Evolutionary conservation across 176 grass and related monocot genomes (phyloP), one percentile per base, ranked within the genome.

Genomic region (Carex cristatella): DNA sequence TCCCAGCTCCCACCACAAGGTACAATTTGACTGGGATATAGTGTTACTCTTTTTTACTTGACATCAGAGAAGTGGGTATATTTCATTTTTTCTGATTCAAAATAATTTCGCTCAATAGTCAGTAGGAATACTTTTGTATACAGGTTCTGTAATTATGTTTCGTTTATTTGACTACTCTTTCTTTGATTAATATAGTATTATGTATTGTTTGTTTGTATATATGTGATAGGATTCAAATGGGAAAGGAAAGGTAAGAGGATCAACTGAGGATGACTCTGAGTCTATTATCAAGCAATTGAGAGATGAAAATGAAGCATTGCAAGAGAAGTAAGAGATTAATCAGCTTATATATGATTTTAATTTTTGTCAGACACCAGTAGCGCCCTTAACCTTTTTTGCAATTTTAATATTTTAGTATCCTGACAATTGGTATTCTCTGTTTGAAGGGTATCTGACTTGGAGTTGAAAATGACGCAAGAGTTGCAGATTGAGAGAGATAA

Each of bases 291-390:
- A 89, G 78, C 7, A 92, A 81, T 79, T 98, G 69, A 94, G 84
- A 87, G 91, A 89, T 86, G 91, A 95, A 91, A 95, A 95, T 56
- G 76, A 79, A 28, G 86, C 75, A 58, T 85, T 98, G 61, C 88
- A 95, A 84, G 90, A 94, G 87, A 95, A 91, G 95, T 95, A 91
- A 82, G 61, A 87, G 18, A 15, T 38, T 70, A 19, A 8, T 65
- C 27, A 65, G 81, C 83, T 61, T 69, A 23, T 60, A 53, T 49
- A 65, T 60, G 9, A 79, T 3, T 84, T 83, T 80, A 40, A 73
- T 90, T 63, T 88, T 4, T 68, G 42, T 48, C 71, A 78, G 54
- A 53, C 13, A 10, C 51, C 67, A 5, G 30, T 79, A 16, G 61
- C 31, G 28, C 84, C 16, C 68, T 68, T 18, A 0, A 64, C 48